Conservation (phyloP, 2,329 filamentous ascomycete genomes). For the Leptographium lundbergii region DNA sequence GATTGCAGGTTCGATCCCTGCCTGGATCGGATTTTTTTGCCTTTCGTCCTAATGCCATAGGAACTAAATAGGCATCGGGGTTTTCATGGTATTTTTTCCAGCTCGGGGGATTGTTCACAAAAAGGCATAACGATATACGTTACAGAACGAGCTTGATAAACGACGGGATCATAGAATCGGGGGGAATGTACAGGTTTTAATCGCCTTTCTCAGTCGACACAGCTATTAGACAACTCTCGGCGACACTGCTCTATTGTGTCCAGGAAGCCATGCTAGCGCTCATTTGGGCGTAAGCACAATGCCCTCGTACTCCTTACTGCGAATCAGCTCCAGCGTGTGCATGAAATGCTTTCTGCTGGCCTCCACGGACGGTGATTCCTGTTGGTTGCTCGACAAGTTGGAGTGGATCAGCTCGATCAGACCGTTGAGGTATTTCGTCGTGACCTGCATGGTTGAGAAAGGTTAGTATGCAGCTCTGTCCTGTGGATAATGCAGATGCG, state of each 20-base stretch:
- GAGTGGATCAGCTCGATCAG: constrained; percentile 97
- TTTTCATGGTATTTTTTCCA: background rate
- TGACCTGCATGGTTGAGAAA: constrained; percentile 40
- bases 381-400: constrained; percentile 76
- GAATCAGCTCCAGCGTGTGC: constrained; percentile 88
- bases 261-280: background rate
- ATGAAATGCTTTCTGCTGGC: constrained; percentile 89
- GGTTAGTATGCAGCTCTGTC: background rate
- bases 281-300: constrained; percentile 57
- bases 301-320: constrained; percentile 82
- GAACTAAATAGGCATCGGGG: no score
- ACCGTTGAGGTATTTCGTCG: constrained; percentile 94
- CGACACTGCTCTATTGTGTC: background rate
- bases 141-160: background rate
- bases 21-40: constrained; percentile 13
- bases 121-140: background rate
- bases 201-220: background rate
- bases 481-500: background rate
- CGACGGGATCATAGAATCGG: background rate
- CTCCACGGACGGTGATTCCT: constrained; percentile 71
- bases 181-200: background rate
- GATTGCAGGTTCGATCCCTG: constrained; percentile 25
- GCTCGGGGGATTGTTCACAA: background rate
- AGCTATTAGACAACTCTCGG: background rate
- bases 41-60: background rate